Base-by-base conservation (phyloP, 106 monocot species). In the Allium sativum region DNA sequence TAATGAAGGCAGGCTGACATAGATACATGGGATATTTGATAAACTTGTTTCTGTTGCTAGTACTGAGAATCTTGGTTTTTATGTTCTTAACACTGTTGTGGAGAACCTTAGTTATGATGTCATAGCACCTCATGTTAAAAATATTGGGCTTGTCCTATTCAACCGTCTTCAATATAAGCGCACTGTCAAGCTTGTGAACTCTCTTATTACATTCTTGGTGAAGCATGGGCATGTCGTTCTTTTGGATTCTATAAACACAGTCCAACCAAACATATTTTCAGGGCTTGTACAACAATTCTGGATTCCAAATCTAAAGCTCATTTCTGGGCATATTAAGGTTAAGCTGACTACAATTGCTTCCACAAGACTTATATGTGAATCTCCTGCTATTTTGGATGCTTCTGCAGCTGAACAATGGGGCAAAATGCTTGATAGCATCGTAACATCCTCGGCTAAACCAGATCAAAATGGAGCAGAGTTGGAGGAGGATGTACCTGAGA, bases 321-420 rank as follows among this genome's bases (percentile, higher is more conserved):
- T 98, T 45, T 82, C 82, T 13, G 98, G 98, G 10, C 44, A 77
- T 12, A 54, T 85, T 62, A 92, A 98, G 59, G 62, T 82, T 46
- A 98, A 98, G 63, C 68, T 98, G 73, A 80, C 78, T n/a, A 57
- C 82, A 40, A 76, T 85, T 73, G 98, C 98, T 61, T 82, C 90
- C 22, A 98, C 88, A 31, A 84, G 79, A 51, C 74, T 98, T 13
- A 77, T 98, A 18, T 92, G 91, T 61, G 98, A 98, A 53, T 85
- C 78, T 57, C 68, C 87, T n/a, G 16, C 22, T 21, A 70, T 98
- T 65, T 71, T 88, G 68, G 82, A 92, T 66, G 46, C 65, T 74
- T 64, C 88, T 12, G 74, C 82, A 16, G 44, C 68, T 54, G 84
- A 92, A 61, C 45, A 74, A 9, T 88, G 92, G 84, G 88, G 84